Evolutionary conservation across 495 filamentous ascomycete species (phyloP).

Genomic region (Jackrogersella minutella): DNA sequence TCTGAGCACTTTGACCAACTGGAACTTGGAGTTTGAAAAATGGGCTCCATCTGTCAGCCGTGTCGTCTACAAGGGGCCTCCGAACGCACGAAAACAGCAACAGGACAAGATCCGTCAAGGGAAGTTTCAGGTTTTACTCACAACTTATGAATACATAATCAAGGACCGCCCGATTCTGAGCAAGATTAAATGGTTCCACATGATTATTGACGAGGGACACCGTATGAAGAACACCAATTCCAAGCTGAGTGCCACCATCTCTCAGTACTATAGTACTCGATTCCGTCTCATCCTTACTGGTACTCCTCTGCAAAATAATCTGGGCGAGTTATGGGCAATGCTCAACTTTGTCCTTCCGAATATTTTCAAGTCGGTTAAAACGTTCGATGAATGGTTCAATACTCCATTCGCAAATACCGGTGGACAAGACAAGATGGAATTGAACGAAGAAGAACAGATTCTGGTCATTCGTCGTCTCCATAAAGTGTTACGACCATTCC

Average conservation of each 20-base stretch:
- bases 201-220: conserved; percentile 99
- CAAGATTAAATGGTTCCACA: conserved; percentile 99
- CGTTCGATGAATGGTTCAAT: conserved; percentile 99
- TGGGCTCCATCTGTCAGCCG: conserved; percentile 89
- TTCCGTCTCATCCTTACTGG: conserved; percentile 97
- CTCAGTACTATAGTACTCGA: conserved; percentile 90
- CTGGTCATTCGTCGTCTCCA: conserved; percentile 98
- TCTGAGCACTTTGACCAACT: conserved; percentile 95
- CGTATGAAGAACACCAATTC: conserved; percentile 99
- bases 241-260: conserved; percentile 93
- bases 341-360: conserved; percentile 98
- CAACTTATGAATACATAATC: conserved; percentile 99
- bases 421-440: conserved; percentile 96
- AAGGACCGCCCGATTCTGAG: conserved; percentile 93
- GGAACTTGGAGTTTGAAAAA: conserved; percentile 98
- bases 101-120: conserved; percentile 94
- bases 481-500: conserved; percentile 96
- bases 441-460: conserved; percentile 98
- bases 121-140: conserved; percentile 93
- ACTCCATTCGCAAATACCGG: conserved; percentile 99
- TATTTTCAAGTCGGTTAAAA: conserved; percentile 99
- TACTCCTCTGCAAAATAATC: conserved; percentile 96
- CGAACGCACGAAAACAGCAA: conserved; percentile 85
- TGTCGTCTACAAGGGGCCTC: conserved; percentile 97
- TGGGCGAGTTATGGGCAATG: conserved; percentile 94